phyloP scores from a whole-genome alignment of 306 rosid species.

The Quercus alba region DNA sequence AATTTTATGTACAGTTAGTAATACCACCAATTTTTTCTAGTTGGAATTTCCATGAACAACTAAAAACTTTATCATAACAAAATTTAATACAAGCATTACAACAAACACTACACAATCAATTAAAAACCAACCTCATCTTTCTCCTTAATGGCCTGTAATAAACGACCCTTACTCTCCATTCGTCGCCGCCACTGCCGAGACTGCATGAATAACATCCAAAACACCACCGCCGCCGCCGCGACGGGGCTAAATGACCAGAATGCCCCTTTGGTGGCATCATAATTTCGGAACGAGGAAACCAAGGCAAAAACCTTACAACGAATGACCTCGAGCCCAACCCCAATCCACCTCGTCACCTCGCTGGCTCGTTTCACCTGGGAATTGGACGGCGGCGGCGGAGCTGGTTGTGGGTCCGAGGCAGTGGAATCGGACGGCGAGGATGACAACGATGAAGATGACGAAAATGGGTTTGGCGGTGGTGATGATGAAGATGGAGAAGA shows the following conservation, averaged over 20 bases:
- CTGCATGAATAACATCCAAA: conserved; percentile 4
- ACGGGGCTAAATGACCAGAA: conserved; percentile 4
- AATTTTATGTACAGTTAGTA: neutral
- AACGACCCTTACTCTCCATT: neutral
- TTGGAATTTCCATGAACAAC: neutral
- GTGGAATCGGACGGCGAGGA: neutral
- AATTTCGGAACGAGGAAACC: conserved; percentile 6
- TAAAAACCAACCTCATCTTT: conserved; percentile 33
- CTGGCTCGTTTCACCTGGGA: neutral
- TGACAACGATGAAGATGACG: conserved; percentile 6
- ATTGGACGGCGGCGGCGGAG: conserved; percentile 4
- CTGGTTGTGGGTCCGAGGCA: neutral
- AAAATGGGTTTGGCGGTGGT: neutral
- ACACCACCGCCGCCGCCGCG: neutral
- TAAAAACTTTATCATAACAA: neutral
- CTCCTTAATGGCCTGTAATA: conserved; percentile 7
- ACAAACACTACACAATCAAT: neutral
- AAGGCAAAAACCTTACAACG: neutral
- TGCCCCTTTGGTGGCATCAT: neutral
- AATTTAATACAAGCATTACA: neutral
- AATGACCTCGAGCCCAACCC: neutral
- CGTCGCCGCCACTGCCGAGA: conserved; percentile 13
- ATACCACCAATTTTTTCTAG: neutral
- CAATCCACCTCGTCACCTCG: neutral
- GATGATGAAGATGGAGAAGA: conserved; percentile 2